Percentiles rank a stretch among this genome's conserved stretches.
Evolutionary conservation across 2,329 filamentous ascomycete species (phyloP).

Genomic region (Alternaria angustiovoidea): DNA sequence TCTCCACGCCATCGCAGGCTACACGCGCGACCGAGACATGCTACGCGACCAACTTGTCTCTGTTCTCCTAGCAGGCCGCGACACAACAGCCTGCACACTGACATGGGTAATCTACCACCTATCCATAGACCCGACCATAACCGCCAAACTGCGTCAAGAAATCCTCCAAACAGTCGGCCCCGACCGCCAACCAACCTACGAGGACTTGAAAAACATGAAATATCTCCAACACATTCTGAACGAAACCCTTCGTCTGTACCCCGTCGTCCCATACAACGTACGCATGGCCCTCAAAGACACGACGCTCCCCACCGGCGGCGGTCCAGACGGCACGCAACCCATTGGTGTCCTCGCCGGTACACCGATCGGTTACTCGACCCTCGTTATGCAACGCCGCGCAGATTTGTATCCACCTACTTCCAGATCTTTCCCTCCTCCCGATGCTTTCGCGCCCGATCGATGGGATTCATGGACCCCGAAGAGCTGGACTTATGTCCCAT

Average conservation of each 20-base stretch:
- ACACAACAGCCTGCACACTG: conserved; percentile 85
- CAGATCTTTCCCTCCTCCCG: conserved; percentile 52
- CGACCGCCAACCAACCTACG: conserved; percentile 70
- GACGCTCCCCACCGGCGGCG: conserved; percentile 59
- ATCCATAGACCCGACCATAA: conserved; percentile 71
- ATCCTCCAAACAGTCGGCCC: conserved; percentile 73
- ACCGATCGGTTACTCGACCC: conserved; percentile 57
- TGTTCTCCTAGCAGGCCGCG: conserved; percentile 82
- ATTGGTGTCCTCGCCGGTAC: conserved; percentile 56
- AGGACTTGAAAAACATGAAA: conserved; percentile 85
- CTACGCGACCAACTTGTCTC: conserved; percentile 80
- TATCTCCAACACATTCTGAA: conserved; percentile 62
- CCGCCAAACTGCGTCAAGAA: conserved; percentile 75
- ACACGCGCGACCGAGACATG: conserved; percentile 72
- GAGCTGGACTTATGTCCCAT: conserved; percentile 59
- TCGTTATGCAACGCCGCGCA: conserved; percentile 58
- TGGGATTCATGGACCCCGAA: conserved; percentile 60
- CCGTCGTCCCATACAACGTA: conserved; percentile 60
- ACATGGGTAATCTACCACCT: conserved; percentile 87
- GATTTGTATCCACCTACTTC: conserved; percentile 57
- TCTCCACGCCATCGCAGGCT: conserved; percentile 81
- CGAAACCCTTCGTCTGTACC: conserved; percentile 56
- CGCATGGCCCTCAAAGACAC: conserved; percentile 58
- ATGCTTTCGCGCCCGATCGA: conserved; percentile 58
- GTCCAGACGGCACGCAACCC: conserved; percentile 54